A percentile compares a stretch with the other conserved stretches of the same genome.
Conservation (phyloP, 1,284 basidiomycete genomes). For the Vanrija sp. region DNA sequence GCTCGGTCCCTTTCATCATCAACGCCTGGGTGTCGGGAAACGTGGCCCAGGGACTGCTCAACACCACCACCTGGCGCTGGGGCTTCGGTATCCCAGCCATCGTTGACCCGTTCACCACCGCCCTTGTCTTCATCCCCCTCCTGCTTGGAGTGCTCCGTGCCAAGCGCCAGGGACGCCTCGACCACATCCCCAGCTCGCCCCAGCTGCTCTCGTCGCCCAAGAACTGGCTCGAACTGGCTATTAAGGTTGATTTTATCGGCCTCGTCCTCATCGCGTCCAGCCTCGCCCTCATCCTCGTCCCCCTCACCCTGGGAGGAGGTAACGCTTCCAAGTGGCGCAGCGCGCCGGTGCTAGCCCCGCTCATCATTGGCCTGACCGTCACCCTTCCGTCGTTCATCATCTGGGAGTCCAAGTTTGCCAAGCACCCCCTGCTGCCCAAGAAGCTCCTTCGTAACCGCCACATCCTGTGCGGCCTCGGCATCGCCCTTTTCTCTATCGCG, state of each 20-base stretch:
- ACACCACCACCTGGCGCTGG: constrained; percentile 60
- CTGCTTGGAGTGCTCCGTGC: constrained; percentile 42
- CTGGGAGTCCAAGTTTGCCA: constrained; percentile 44
- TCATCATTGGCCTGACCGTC: constrained; percentile 42
- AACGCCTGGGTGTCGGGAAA: constrained; percentile 17
- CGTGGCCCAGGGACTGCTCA: constrained; percentile 30
- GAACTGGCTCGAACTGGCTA: constrained; percentile 37
- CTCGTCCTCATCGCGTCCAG: constrained; percentile 32
- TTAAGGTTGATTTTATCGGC: constrained; percentile 48
- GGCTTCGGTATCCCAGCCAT: constrained; percentile 50
- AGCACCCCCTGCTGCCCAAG: constrained; percentile 48
- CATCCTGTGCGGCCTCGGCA: constrained; percentile 40
- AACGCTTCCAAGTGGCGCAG: constrained; percentile 27
- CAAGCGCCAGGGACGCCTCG: constrained; percentile 29
- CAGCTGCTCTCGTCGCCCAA: background rate
- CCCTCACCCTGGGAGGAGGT: constrained; percentile 46
- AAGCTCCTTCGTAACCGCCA: constrained; percentile 44
- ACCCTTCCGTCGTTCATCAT: constrained; percentile 41
- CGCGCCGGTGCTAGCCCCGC: constrained; percentile 42
- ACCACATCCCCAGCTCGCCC: constrained; percentile 30
- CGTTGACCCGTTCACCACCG: constrained; percentile 9
- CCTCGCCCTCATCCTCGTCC: constrained; percentile 35
- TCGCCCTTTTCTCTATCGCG: constrained; percentile 37
- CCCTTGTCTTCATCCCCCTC: constrained; percentile 36
- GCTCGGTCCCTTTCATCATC: constrained; percentile 42